phyloP scores from a whole-genome alignment of 257 asterid genomes.

The Striga asiatica region DNA sequence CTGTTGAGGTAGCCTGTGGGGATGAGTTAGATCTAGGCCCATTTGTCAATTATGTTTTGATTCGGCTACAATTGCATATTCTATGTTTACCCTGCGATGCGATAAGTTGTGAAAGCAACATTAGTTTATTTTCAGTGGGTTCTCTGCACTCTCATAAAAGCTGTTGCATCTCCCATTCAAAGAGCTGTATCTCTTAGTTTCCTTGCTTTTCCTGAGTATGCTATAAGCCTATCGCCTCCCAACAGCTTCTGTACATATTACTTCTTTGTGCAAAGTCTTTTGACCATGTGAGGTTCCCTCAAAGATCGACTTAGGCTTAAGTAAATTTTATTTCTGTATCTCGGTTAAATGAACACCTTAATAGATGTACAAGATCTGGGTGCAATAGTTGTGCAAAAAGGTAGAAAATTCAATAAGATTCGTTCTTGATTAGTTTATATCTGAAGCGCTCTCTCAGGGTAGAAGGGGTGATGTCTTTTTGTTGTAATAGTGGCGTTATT shows the following conservation, averaged over 20 bases:
- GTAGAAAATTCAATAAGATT: background rate
- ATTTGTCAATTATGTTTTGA: background rate
- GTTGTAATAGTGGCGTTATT: background rate
- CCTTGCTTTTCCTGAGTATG: background rate
- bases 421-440: background rate
- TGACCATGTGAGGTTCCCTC: background rate
- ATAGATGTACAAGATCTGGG: background rate
- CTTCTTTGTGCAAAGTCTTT: background rate
- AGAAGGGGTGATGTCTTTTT: background rate
- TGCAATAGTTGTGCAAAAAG: background rate
- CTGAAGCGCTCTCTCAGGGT: background rate
- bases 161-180: background rate
- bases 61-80: background rate
- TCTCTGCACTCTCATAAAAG: background rate
- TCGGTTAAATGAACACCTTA: background rate
- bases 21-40: too few species aligned
- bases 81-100: background rate
- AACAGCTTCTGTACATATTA: background rate
- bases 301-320: background rate
- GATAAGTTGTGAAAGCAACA: background rate
- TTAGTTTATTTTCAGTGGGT: slow-evolving; percentile 2
- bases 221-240: background rate
- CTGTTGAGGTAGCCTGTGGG: too few species aligned
- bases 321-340: background rate
- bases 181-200: background rate